Percentiles rank a stretch among this genome's conserved stretches.
phyloP scores from a whole-genome alignment of 352 stramenopile species.

The Phytopythium aichiense region DNA sequence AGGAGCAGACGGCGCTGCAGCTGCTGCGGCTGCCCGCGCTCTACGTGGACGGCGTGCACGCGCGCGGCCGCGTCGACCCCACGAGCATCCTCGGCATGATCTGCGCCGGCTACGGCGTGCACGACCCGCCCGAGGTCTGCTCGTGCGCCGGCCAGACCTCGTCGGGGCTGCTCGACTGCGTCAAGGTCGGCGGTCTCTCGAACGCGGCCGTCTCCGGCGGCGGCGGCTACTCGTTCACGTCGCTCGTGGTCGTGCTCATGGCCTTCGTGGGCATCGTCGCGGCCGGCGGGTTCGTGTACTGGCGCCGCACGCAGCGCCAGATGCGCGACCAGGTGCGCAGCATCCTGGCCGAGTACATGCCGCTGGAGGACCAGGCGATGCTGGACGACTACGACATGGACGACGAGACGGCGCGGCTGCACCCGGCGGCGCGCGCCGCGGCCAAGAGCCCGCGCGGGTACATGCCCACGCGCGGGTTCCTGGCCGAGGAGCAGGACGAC shows the following conservation, averaged over 20 bases:
- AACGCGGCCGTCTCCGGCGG: conserved; percentile 48
- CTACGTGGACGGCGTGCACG: conserved; percentile 94
- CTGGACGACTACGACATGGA: conserved; percentile 68
- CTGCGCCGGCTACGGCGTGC: conserved; percentile 77
- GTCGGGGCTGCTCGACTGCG: conserved; percentile 57
- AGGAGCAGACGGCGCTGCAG: conserved; percentile 86
- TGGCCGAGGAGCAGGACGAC: conserved; percentile 75
- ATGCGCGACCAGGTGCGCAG: conserved; percentile 95
- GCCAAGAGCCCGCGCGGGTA: conserved; percentile 83
- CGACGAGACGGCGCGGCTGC: conserved; percentile 42
- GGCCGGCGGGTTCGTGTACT: conserved; percentile 86
- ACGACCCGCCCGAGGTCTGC: conserved; percentile 78
- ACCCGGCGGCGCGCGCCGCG: conserved; percentile 61
- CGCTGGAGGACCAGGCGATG: conserved; percentile 84
- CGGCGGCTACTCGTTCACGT: conserved; percentile 77
- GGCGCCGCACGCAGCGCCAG: conserved; percentile 87
- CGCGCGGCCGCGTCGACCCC: conserved; percentile 88
- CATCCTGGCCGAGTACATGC: conserved; percentile 97
- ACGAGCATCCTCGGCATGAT: conserved; percentile 84
- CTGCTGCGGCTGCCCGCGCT: conserved; percentile 91
- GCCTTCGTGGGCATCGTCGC: conserved; percentile 74
- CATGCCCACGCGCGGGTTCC: conserved; percentile 81
- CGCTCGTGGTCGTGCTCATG: conserved; percentile 82
- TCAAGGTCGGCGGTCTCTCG: conserved; percentile 67
- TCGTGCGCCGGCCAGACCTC: conserved; percentile 65